Evolutionary conservation across 352 stramenopile genomes (phyloP), one percentile per base, ranked within the genome.

Genomic region (Phytophthora rubi): DNA sequence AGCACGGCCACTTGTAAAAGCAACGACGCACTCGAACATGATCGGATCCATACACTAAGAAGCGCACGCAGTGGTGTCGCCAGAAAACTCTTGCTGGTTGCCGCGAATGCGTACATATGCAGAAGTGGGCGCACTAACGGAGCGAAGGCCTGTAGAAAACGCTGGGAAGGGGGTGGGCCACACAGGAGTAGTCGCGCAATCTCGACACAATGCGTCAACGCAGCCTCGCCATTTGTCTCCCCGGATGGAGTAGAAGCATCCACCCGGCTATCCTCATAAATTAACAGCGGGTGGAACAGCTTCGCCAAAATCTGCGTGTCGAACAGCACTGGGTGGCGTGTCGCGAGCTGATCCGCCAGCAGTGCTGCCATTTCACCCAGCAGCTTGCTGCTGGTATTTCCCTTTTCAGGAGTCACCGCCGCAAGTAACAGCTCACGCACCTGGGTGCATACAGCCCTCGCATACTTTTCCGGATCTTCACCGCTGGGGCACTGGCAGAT

Each of bases 101-200:
- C 39, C 4, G 86, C 85, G 54, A 96, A 96, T 13, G 73, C 81
- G 53, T 90, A 89, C 53, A 94, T 75, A 42, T 92, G 84, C n/a
- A 93, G 53, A 8, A 94, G 65, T 13, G 88, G 85, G 26, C 86
- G 82, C 39, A 92, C 55, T 16, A 93, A 21, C 5, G 81, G 79
- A 2, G 74, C 72, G 2, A 93, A 58, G 4, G 75, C 77, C 28
- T 68, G 59, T n/a, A 93, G 62, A 9, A 93, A 72, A 3, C 62
- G 65, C 65, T 81, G 69, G 37, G 85, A 90, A 13, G 84, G 82
- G 23, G 85, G 85, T 2, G 88, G 88, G 0, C 88, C 88, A 18
- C 88, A 91, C 6, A 96, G 49, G 23, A 96, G 70, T 16, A 92
- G 65, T 8, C 79, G 75, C 21, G 87, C 62, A 54, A 88, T 78